These are phyloP conservation scores for Picochlorum sp. DNA, from an alignment of 139 green algal genomes.

Conservation along the genomic window DNA sequence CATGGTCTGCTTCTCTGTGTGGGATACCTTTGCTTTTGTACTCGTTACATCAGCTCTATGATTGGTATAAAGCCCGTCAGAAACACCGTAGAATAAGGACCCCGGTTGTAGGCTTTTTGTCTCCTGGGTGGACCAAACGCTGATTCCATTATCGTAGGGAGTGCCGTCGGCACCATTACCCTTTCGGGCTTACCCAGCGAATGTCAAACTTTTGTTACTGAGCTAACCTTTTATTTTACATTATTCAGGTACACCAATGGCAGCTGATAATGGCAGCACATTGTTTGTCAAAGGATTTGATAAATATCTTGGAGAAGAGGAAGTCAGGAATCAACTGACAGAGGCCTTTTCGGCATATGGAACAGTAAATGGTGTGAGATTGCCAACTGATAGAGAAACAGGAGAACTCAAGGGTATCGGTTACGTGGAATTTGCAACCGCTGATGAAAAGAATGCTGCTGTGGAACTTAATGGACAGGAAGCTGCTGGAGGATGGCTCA, in stretches of 20 bases:
- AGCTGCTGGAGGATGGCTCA: slow-evolving; percentile 49
- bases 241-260: slow-evolving; percentile 15
- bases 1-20: slow-evolving; percentile 11
- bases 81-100: slow-evolving; percentile 29
- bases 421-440: slow-evolving; percentile 59
- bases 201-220: slow-evolving; percentile 11
- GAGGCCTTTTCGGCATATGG: slow-evolving; percentile 51
- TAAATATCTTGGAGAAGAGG: slow-evolving; percentile 55
- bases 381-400: slow-evolving; percentile 65
- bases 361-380: slow-evolving; percentile 48
- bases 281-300: slow-evolving; percentile 78
- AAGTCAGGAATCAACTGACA: slow-evolving; percentile 45
- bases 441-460: slow-evolving; percentile 46
- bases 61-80: slow-evolving; percentile 32
- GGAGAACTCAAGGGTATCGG: slow-evolving; percentile 66
- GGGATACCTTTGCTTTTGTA: slow-evolving; percentile 21
- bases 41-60: background rate
- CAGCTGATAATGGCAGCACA: slow-evolving; percentile 30
- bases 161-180: slow-evolving; percentile 36
- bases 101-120: slow-evolving; percentile 18
- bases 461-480: slow-evolving; percentile 50
- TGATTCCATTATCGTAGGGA: slow-evolving; percentile 44
- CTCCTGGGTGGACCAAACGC: slow-evolving; percentile 20
- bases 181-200: slow-evolving; percentile 38
- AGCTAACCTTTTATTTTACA: slow-evolving; percentile 8